Conservation (phyloP, 148 eudicot genomes). For the Spergularia marina region DNA sequence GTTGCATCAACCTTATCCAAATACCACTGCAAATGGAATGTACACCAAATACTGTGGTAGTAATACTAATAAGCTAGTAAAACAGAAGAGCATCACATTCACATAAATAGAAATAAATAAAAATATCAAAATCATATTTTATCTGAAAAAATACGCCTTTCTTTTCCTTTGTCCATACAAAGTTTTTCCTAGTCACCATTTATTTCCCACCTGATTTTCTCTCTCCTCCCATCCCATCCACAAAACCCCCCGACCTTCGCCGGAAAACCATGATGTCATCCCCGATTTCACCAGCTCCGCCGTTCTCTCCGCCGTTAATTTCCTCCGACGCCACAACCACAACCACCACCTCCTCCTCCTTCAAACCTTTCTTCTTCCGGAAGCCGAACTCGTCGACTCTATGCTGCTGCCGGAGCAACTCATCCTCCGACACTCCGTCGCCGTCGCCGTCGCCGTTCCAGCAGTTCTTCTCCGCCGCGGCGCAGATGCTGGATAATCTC, state of each 20-base stretch:
- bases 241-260: constrained; percentile 8
- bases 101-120: not conserved
- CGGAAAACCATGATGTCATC: constrained; percentile 49
- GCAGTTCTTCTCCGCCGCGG: constrained; percentile 38
- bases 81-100: no score
- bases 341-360: constrained; percentile 25
- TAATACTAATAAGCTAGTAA: no score
- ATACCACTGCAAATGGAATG: no score
- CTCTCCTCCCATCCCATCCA: constrained; percentile 10
- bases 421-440: constrained; percentile 22
- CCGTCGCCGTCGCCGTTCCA: constrained; percentile 34
- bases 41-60: no score
- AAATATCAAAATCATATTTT: not conserved
- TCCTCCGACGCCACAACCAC: constrained; percentile 37
- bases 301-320: constrained; percentile 44
- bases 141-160: not conserved
- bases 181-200: not conserved
- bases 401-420: constrained; percentile 45
- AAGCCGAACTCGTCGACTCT: constrained; percentile 29
- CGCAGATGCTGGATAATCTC: constrained; percentile 46
- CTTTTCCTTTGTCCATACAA: constrained; percentile 12
- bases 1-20: no score
- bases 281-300: constrained; percentile 37
- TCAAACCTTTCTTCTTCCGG: constrained; percentile 26
- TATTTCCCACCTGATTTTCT: constrained; percentile 3